Evolutionary conservation across 805 yeast species (phyloP).

Genomic region (Teunomyces gatunensis): DNA sequence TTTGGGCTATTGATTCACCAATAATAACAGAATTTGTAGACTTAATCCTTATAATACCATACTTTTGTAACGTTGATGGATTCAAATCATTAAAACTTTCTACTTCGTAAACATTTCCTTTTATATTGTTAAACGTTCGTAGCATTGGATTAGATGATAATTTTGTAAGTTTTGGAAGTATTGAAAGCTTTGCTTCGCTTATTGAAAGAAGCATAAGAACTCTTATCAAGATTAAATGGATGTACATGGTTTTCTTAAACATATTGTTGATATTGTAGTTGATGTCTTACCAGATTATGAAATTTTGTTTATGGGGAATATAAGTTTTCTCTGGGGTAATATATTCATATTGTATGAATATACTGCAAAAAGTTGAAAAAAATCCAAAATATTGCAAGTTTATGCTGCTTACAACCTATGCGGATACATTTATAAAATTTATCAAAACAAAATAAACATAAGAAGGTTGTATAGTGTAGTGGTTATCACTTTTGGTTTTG

Average conservation of each 20-base stretch:
- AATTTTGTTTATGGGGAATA: no score
- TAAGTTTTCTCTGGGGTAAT: background rate
- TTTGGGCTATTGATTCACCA: background rate
- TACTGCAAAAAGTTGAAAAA: background rate
- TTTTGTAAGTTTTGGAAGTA: background rate
- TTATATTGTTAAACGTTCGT: background rate
- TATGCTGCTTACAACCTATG: background rate
- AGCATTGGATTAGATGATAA: background rate
- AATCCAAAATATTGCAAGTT: background rate
- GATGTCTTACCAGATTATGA: no score
- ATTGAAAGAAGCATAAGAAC: background rate
- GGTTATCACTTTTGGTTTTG: slow-evolving; percentile 81
- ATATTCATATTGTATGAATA: background rate
- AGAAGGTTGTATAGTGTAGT: slow-evolving; percentile 62
- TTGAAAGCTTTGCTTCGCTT: background rate
- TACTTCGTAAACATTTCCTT: background rate
- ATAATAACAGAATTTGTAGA: background rate
- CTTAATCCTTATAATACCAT: background rate
- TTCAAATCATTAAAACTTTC: background rate
- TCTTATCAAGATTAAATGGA: background rate
- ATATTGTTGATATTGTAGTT: background rate
- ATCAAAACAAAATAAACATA: background rate
- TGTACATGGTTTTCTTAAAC: background rate
- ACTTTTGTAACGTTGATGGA: background rate
- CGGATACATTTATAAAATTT: background rate